Evolutionary conservation across 2,329 filamentous ascomycete genomes (phyloP), one percentile per base, ranked within the genome.

Genomic region (Calonectria fujianensis): DNA sequence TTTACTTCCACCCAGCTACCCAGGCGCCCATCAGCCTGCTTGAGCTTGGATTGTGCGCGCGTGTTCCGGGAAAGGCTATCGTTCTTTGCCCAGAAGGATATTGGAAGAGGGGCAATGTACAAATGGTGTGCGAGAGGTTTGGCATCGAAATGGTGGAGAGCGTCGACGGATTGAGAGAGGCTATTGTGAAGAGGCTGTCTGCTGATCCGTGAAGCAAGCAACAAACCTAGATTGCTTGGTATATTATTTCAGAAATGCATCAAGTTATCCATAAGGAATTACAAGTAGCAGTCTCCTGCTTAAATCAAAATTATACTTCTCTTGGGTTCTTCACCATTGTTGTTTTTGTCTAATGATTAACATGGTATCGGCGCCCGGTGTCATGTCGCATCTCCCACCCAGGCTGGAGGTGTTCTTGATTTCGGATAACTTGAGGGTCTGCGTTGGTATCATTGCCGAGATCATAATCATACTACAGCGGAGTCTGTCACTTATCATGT

Each of bases 61-160:
- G 39, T 1, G 13, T 13, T 13, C 57, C 57, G 6, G 57, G 57
- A 18, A 63, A 63, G 13, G 24, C 27, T 1, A 41, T 63, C 13
- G 57, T 39, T 18, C 35, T 63, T 1, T 63, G 57, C 18, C 57
- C 57, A 1, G 16, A 63, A 18, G 57, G 57, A 37, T 63, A 63
- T 24, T 63, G 57, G 57, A 63, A 63, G 24, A 41, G 57, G 24
- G 57, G 57, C 5, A 63, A 63, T 63, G 57, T 63, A 37, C 35
- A 63, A 4, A 63, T 63, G 5, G 57, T 63, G 27, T 63, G 57
- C 24, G 35, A 63, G 16, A 63, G n/a, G 35, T 63, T 41, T 63
- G 57, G 24, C 1, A 14, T 63, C 27, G 37, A 63, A 63, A 29
- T 39, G 16, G 16, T 63, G 24, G 57, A 63, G 39, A 24, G 27